Evolutionary conservation across 805 yeast species (phyloP).

Genomic region (Lipomyces anomalus): DNA sequence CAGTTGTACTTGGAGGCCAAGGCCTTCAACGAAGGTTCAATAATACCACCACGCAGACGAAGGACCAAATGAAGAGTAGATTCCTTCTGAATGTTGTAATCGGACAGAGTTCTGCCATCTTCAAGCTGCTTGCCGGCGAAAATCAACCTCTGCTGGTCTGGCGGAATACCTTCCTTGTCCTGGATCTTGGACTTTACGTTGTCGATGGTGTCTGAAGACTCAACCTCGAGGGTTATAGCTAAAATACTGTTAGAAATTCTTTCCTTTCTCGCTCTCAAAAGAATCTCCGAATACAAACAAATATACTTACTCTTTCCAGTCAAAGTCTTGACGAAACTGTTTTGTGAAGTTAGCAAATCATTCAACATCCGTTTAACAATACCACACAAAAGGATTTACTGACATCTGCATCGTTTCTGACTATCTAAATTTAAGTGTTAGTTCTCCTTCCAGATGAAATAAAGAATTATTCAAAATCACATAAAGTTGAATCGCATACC

Average conservation of each 20-base stretch:
- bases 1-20: slow-evolving; percentile 99
- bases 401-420: slow-evolving; percentile 21
- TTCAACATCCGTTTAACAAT: slow-evolving; percentile 1
- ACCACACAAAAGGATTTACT: slow-evolving; percentile 6
- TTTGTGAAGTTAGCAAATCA: no score
- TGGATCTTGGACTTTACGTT: slow-evolving; percentile 97
- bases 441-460: no score
- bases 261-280: not conserved
- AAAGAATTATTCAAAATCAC: no score
- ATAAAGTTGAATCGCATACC: no score
- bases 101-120: slow-evolving; percentile 95
- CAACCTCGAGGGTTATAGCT: slow-evolving; percentile 91
- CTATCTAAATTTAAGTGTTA: not conserved
- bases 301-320: slow-evolving; percentile 33
- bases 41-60: slow-evolving; percentile 98
- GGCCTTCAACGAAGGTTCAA: slow-evolving; percentile 98
- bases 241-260: not conserved
- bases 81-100: slow-evolving; percentile 99
- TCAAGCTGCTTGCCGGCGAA: slow-evolving; percentile 99
- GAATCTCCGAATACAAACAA: not conserved
- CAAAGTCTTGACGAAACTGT: slow-evolving; percentile 35
- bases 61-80: slow-evolving; percentile 93
- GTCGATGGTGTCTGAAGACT: slow-evolving; percentile 98
- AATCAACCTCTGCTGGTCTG: slow-evolving; percentile 99
- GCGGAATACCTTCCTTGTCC: slow-evolving; percentile 99